phyloP scores from a whole-genome alignment of 805 yeast species.

The Pichia thaimueangensis region DNA sequence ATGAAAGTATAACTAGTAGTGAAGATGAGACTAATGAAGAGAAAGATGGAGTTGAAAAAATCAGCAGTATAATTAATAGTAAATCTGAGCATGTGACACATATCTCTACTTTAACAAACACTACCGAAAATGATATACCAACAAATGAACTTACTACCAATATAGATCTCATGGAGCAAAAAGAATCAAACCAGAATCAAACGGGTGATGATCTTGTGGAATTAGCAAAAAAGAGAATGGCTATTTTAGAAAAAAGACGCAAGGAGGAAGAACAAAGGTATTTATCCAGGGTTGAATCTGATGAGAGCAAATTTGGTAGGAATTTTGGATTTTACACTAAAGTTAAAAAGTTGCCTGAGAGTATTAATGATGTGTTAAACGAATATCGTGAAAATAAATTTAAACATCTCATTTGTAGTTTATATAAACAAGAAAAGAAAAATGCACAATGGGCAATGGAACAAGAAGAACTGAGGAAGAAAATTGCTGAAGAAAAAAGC shows the following conservation, averaged over 20 bases:
- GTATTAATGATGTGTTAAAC: conserved; percentile 17
- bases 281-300: conserved; percentile 27
- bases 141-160: too few species aligned
- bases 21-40: neutral
- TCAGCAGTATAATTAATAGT: neutral
- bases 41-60: neutral
- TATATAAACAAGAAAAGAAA: conserved; percentile 29
- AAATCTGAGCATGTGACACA: too few species aligned
- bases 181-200: too few species aligned
- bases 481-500: conserved; percentile 19
- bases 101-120: too few species aligned
- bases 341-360: conserved; percentile 19
- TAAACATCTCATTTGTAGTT: conserved; percentile 19
- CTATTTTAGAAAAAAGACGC: conserved; percentile 30
- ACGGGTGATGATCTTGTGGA: conserved; percentile 37
- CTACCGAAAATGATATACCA: too few species aligned
- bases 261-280: conserved; percentile 30
- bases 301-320: conserved; percentile 28
- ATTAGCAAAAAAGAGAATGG: conserved; percentile 46
- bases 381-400: conserved; percentile 19
- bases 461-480: conserved; percentile 26
- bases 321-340: conserved; percentile 29
- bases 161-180: too few species aligned
- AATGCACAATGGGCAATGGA: conserved; percentile 15
- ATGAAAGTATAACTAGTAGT: conserved; percentile 4